Conservation (phyloP, 139 green algal genomes). For the Raphidocelis subcapitata region DNA sequence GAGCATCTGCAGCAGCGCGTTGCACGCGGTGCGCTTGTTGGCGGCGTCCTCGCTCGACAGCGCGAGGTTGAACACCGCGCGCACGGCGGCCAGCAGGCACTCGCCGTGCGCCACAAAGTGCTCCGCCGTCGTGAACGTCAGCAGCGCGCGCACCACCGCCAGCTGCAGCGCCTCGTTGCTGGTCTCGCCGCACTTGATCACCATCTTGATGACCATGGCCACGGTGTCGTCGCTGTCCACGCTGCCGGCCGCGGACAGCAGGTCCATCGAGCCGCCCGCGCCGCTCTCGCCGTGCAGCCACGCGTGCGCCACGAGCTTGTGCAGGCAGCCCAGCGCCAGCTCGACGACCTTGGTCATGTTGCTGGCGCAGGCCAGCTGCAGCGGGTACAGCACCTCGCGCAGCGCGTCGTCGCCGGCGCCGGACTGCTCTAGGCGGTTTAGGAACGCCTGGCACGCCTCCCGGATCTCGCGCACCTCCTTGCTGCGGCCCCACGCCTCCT, state of each 20-base stretch:
- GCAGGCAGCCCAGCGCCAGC: constrained; percentile 77
- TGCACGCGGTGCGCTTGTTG: constrained; percentile 77
- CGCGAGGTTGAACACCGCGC: constrained; percentile 89
- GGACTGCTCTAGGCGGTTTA: constrained; percentile 45
- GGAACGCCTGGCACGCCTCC: constrained; percentile 63
- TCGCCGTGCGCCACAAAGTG: constrained; percentile 90
- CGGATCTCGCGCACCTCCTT: constrained; percentile 67
- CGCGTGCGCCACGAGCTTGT: constrained; percentile 89
- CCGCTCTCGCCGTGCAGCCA: constrained; percentile 77
- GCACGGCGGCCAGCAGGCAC: constrained; percentile 74
- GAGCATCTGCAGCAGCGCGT: constrained; percentile 85
- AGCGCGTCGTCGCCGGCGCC: constrained; percentile 27
- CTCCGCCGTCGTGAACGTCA: constrained; percentile 86
- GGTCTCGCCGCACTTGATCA: constrained; percentile 71
- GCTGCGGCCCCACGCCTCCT: constrained; percentile 63
- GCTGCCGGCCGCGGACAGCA: constrained; percentile 21
- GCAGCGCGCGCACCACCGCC: constrained; percentile 72
- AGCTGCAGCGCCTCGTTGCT: constrained; percentile 67
- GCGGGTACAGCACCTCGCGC: constrained; percentile 66
- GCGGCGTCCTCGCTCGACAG: constrained; percentile 59
- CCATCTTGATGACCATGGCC: constrained; percentile 63
- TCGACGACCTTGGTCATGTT: constrained; percentile 57
- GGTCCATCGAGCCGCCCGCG: constrained; percentile 26
- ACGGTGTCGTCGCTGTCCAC: constrained; percentile 43
- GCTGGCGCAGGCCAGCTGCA: constrained; percentile 59